Base-by-base conservation (phyloP, 1,284 basidiomycete genomes). In the Termitomyces sp. region DNA sequence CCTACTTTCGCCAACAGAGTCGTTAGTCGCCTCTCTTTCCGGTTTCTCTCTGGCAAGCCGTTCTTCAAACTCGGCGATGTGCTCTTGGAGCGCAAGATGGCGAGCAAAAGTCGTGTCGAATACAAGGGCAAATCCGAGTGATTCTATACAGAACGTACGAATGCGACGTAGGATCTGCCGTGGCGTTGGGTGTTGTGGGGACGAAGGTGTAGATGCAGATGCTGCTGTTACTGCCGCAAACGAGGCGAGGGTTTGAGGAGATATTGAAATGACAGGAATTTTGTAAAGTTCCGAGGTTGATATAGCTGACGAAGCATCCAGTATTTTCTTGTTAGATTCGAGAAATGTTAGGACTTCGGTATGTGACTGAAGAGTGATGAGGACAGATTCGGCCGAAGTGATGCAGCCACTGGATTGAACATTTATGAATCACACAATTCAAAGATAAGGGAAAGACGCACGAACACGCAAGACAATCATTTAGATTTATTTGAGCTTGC, bases 311-410 rank as follows among this genome's bases (percentile, higher is more conserved):
- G 42, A 44, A 67, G 58, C 30, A 72, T 45, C 62, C 0, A 78
- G 50, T 67, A 60, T 36, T 72, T 47, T 65, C 1, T 79, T 71
- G 61, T 91, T 90, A 24, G 73, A 69, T 41, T 77, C 70, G 24
- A 97, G 78, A 62, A 91, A 88, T 50, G 80, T 80, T 42, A 94
- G 80, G 1, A 99, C 92, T 70, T 99, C 94, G 24, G 85, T 84
- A 67, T 98, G 94, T 13, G 92, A 96, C 71, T 99, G 97, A 58
- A 97, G 82, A n/a, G 93, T 94, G 68, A 99, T 97, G 56, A 99
- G 82, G 36, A 99, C 88, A 12, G 92, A 96, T 77, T 99, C 96
- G 34, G 96, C 96, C 46, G 94, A 97, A 1, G 96, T 99, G 65
- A 99, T 98, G 67, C 96, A 99, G 1, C 96, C 96, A 59, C 94